Evolutionary conservation across 1,284 basidiomycete genomes (phyloP).

Genomic region (Athelia psychrophila): DNA sequence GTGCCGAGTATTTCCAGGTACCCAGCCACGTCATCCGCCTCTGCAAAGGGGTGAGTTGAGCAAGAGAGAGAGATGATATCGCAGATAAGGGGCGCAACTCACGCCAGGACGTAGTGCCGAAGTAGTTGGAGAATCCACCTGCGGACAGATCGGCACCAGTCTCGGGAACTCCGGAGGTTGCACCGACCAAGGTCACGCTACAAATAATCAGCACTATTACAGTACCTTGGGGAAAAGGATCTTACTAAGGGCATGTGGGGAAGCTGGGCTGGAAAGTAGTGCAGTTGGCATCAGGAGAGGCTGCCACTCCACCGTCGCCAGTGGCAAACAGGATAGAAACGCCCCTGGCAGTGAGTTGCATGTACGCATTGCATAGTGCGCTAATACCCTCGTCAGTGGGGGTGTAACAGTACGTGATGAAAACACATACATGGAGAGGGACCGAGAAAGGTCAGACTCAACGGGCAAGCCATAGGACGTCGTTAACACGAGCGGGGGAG

Average conservation of each 20-base stretch:
- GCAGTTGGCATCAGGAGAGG: constrained; percentile 32
- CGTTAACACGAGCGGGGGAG: constrained; percentile 33
- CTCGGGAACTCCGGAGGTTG: constrained; percentile 30
- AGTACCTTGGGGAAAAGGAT: constrained; percentile 1
- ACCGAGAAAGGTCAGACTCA: constrained; percentile 24
- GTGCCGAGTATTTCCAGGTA: not conserved
- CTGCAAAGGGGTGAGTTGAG: not conserved
- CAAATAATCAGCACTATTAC: not conserved
- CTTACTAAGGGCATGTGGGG: constrained; percentile 38
- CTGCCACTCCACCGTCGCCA: constrained; percentile 45
- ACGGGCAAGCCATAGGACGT: constrained; percentile 30
- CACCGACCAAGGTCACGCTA: constrained; percentile 35
- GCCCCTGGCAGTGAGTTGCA: constrained; percentile 43
- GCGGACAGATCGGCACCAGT: constrained; percentile 36
- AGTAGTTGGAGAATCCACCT: constrained; percentile 33
- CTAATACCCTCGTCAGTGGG: too few relatives aligned
- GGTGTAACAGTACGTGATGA: too few relatives aligned
- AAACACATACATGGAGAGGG: constrained; percentile 25
- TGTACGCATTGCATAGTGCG: constrained; percentile 36
- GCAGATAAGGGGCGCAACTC: not conserved
- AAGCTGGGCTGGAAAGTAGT: constrained; percentile 43
- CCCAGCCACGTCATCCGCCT: not conserved
- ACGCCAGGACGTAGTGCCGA: not conserved
- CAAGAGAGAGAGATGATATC: not conserved
- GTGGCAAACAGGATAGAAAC: constrained; percentile 42